These are phyloP conservation scores for Lagenaria siceraria DNA, from an alignment of 306 rosid species.

Conservation along the genomic window DNA sequence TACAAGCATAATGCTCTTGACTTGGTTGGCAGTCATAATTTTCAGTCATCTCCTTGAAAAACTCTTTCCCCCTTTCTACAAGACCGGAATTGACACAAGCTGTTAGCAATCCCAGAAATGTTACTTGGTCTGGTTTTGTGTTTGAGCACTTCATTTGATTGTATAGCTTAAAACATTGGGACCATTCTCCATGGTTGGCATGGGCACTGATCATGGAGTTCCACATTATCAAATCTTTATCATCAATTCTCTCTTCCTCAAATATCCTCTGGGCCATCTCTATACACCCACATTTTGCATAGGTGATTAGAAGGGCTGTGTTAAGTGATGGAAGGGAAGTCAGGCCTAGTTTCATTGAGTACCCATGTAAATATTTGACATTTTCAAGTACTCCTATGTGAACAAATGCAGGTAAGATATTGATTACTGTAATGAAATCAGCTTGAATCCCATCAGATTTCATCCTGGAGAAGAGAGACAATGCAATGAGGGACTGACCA, in stretches of 20 bases:
- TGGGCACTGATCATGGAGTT: conserved; percentile 62
- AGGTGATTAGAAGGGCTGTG: conserved; percentile 53
- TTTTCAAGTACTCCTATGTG: conserved; percentile 54
- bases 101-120: conserved; percentile 55
- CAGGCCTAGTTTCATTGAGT: conserved; percentile 40
- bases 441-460: conserved; percentile 33
- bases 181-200: conserved; percentile 61
- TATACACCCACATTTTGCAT: conserved; percentile 72
- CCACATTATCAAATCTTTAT: conserved; percentile 55
- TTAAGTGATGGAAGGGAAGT: conserved; percentile 41
- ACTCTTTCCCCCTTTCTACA: conserved; percentile 34
- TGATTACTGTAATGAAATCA: conserved; percentile 45
- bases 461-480: conserved; percentile 43
- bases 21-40: conserved; percentile 38
- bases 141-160: conserved; percentile 37
- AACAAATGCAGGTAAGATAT: conserved; percentile 59
- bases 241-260: conserved; percentile 39
- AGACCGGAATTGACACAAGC: conserved; percentile 73
- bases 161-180: conserved; percentile 38
- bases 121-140: conserved; percentile 49
- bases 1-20: conserved; percentile 63
- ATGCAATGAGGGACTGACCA: conserved; percentile 35
- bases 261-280: conserved; percentile 53
- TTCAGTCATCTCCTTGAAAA: conserved; percentile 59
- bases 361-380: conserved; percentile 57